A percentile compares a stretch with the other conserved stretches of the same genome.
Conservation (phyloP, 2,329 filamentous ascomycete species). For the Ceratocystis destructans region DNA sequence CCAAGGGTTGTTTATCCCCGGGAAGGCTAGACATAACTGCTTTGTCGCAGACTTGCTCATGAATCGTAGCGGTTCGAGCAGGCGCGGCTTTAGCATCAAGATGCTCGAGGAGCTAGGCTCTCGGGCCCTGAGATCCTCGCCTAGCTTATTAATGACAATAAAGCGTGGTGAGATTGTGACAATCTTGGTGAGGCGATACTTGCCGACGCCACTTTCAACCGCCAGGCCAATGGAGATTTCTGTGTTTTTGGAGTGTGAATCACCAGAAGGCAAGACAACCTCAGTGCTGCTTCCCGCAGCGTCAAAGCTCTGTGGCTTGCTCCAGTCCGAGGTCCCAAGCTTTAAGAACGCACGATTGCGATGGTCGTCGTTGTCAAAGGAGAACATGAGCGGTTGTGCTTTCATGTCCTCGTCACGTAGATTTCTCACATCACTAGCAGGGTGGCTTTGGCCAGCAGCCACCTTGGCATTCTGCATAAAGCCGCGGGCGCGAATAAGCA, state of each 20-base stretch:
- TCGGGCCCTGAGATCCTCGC: slow-evolving; percentile 75
- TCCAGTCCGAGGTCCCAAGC: slow-evolving; percentile 85
- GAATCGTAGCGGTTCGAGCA: slow-evolving; percentile 77
- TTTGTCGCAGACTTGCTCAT: slow-evolving; percentile 71
- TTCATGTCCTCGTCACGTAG: slow-evolving; percentile 16
- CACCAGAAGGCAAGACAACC: slow-evolving; percentile 58
- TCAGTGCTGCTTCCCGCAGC: slow-evolving; percentile 89
- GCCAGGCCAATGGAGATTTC: slow-evolving; percentile 89
- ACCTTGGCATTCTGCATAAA: slow-evolving; percentile 72
- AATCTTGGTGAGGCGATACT: slow-evolving; percentile 95
- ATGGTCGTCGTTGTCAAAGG: slow-evolving; percentile 74
- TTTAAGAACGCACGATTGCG: slow-evolving; percentile 82
- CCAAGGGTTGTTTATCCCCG: slow-evolving; percentile 92
- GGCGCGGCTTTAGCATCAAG: slow-evolving; percentile 61
- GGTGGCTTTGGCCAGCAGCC: slow-evolving; percentile 61
- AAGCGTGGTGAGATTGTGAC: slow-evolving; percentile 88
- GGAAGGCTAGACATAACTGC: slow-evolving; percentile 83
- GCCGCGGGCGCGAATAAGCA: slow-evolving; percentile 78
- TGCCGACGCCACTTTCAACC: slow-evolving; percentile 81
- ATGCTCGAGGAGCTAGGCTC: slow-evolving; percentile 85
- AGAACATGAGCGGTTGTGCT: slow-evolving; percentile 88
- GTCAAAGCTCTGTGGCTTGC: slow-evolving; percentile 94
- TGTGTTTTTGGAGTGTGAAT: slow-evolving; percentile 33
- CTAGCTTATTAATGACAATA: slow-evolving; percentile 83
- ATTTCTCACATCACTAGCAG: neutral